Percentiles rank a stretch among this genome's conserved stretches.
These are phyloP conservation scores for Suhomyces atakaporum DNA, from an alignment of 1,139 yeast species.

Conservation along the genomic window DNA sequence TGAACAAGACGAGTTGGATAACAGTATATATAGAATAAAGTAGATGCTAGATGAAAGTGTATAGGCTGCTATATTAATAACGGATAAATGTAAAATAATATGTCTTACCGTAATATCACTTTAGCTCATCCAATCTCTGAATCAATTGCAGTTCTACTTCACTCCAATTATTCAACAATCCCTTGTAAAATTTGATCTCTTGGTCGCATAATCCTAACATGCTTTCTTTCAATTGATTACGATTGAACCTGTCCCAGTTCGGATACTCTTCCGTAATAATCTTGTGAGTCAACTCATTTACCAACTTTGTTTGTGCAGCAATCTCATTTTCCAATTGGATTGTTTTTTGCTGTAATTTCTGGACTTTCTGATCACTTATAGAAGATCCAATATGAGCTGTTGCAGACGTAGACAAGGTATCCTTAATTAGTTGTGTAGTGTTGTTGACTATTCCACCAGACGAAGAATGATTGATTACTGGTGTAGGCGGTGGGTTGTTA, in stretches of 20 bases:
- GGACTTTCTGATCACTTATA: constrained; percentile 37
- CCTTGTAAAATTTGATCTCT: constrained; percentile 73
- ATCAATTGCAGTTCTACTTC: constrained; percentile 52
- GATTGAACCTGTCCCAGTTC: constrained; percentile 79
- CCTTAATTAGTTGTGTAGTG: constrained; percentile 49
- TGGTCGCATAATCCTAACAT: constrained; percentile 71
- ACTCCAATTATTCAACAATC: constrained; percentile 74
- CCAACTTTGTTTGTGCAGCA: constrained; percentile 49
- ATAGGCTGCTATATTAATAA: too few relatives aligned
- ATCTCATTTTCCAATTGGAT: constrained; percentile 54
- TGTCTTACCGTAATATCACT: constrained; percentile 8
- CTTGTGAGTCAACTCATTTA: constrained; percentile 62
- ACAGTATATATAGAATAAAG: constrained; percentile 12
- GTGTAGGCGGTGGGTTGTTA: constrained; percentile 35
- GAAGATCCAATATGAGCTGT: constrained; percentile 45
- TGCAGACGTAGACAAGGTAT: constrained; percentile 48
- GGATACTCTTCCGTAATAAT: constrained; percentile 80
- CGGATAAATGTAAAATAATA: too few relatives aligned
- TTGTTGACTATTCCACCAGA: constrained; percentile 43
- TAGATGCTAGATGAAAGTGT: constrained; percentile 1
- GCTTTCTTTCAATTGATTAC: constrained; percentile 71
- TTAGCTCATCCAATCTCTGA: constrained; percentile 40
- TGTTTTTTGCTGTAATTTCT: constrained; percentile 35
- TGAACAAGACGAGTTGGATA: constrained; percentile 6
- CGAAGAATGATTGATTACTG: constrained; percentile 26